phyloP scores from a whole-genome alignment of 257 asterid genomes.

The Solanum tarijense region DNA sequence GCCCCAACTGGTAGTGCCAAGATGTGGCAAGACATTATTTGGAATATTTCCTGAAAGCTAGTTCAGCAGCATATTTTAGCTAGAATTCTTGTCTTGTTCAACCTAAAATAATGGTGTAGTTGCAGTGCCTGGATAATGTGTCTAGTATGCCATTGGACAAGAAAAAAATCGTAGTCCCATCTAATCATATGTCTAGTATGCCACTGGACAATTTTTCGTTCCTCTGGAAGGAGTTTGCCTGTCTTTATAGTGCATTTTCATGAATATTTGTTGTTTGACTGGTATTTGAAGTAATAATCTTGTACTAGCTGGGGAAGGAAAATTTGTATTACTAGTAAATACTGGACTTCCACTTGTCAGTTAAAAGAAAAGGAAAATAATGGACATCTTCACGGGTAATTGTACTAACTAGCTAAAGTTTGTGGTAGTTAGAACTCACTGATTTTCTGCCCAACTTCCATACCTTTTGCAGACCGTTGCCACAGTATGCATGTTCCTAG shows the following conservation, averaged over 20 bases:
- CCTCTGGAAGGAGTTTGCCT: not conserved
- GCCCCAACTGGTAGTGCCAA: not conserved
- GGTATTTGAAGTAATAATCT: not conserved
- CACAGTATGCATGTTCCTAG: slow-evolving; percentile 98
- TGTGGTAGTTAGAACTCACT: not conserved
- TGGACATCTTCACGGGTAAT: not conserved
- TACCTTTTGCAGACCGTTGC: slow-evolving; percentile 59
- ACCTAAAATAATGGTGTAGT: not conserved
- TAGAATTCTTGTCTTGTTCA: not conserved
- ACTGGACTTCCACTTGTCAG: not conserved
- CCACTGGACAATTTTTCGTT: not conserved
- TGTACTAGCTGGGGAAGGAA: not conserved
- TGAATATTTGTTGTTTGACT: not conserved
- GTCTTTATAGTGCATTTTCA: not conserved
- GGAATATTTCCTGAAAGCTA: not conserved
- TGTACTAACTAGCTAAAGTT: not conserved
- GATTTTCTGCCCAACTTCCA: slow-evolving; percentile 3
- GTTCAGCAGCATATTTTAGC: not conserved
- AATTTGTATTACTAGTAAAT: not conserved
- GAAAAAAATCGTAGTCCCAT: not conserved
- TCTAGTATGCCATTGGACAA: not conserved
- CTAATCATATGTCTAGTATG: not conserved
- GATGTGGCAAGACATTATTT: not conserved
- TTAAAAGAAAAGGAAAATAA: not conserved
- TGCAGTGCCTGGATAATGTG: not conserved